Base-by-base conservation (phyloP, 176 grass and related monocot species). In the Eragrostis curvula region DNA sequence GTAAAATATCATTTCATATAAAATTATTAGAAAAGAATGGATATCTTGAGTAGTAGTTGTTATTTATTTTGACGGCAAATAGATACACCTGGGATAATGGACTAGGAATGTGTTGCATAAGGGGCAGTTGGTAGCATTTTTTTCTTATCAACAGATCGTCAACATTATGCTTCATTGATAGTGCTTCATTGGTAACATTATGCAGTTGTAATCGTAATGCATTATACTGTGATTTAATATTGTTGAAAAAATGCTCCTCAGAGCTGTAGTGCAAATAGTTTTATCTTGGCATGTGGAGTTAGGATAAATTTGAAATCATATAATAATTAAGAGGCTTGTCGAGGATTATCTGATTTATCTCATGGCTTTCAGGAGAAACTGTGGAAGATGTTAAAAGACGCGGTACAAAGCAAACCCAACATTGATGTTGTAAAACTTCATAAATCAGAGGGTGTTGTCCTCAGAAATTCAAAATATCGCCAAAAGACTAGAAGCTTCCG, bases 381-480 rank as follows among this genome's bases (percentile, higher is more conserved):
- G 21, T 99, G 90, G 84, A 99, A 94, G 72, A 96, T 96, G 85
- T 82, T 96, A 64, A 99, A 99, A 86, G 93, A 99, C 76, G 91
- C 94, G 62, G 79, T 93, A 73, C 90, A 85, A 78, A 90, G 67
- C 83, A 99, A 99, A 51, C 66, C 93, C 65, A 92, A 94, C 48
- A 94, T 99, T 30, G 91, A 99, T 87, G 91, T 96, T 63, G 91
- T 99, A 75, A 99, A 96, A 82, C 96, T 99, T 85, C 96, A 96
- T 68, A 99, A 96, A 93, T 96, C 96, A 79, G 96, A 92, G 80
- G 96, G 96, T 71, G 89, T 98, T 82, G 96, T 98, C 77, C 88
- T 91, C 69, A 98, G 96, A 85, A 98, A 98, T 81, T 74, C 90
- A 79, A 91, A 92, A 83, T 85, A 93, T 58, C 93, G 96, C 48